Percentiles rank a stretch among this genome's conserved stretches.
Evolutionary conservation across 768 basidiomycete species (phyloP).

Genomic region (Psilocybe tampanensis): DNA sequence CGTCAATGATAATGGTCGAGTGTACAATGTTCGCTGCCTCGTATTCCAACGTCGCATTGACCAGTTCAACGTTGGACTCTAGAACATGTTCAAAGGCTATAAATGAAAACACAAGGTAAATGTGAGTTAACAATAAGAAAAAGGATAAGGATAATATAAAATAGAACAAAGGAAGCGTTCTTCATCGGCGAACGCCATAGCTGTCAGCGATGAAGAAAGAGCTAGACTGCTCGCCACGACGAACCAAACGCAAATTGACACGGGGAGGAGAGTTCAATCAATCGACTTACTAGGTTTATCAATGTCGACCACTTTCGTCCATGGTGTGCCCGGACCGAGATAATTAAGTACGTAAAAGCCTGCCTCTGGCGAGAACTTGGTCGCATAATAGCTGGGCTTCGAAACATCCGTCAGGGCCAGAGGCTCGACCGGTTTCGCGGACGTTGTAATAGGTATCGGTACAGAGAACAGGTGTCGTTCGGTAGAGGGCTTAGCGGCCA

Average conservation of each 20-base stretch:
- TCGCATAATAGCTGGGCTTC: constrained; percentile 60
- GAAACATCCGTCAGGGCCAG: constrained; percentile 54
- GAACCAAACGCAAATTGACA: constrained; percentile 1
- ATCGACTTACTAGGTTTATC: constrained; percentile 38
- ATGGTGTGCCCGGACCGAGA: constrained; percentile 80
- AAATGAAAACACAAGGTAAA: neutral
- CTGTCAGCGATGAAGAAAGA: neutral
- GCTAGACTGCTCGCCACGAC: constrained; percentile 3
- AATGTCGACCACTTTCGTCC: constrained; percentile 77
- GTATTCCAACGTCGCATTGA: constrained; percentile 64
- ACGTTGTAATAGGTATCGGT: constrained; percentile 56
- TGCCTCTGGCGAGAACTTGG: constrained; percentile 81
- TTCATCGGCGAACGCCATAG: neutral
- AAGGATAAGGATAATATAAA: neutral
- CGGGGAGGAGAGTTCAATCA: neutral
- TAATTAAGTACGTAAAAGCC: constrained; percentile 86
- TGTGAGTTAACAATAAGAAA: neutral
- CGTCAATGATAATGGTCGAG: constrained; percentile 78
- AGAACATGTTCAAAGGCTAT: constrained; percentile 67
- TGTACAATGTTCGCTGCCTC: constrained; percentile 70
- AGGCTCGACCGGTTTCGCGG: constrained; percentile 38
- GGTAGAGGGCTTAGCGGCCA: constrained; percentile 81
- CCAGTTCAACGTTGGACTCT: constrained; percentile 69
- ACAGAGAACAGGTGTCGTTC: constrained; percentile 86
- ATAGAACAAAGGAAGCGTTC: neutral